Evolutionary conservation across 2,329 filamentous ascomycete species (phyloP), one percentile per base, ranked within the genome.

Genomic region (Colletotrichum cereale): DNA sequence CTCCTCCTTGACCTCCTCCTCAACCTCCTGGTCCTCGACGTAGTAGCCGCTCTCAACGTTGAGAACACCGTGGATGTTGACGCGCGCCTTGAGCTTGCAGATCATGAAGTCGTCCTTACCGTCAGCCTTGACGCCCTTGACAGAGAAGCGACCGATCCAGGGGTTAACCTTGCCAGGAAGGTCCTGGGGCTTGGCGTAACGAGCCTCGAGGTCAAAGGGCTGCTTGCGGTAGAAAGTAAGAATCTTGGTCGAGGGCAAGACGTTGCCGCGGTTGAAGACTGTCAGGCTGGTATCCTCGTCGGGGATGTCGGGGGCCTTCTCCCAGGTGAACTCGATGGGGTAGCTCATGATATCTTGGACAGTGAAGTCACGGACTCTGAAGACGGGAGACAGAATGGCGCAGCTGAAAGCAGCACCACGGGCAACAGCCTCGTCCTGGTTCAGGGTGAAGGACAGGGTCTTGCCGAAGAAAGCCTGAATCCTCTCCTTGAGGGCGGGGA

Each of bases 221-320:
- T 98, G 94, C 87, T 98, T 98, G 77, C 96, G 92, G 89, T 98
- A 99, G 87, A 99, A 99, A 48, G 96, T 99, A 66, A 99, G 91
- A 76, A 99, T 98, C 89, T 99, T 99, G 75, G 96, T 99, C 7
- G 96, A 98, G 66, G 96, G 96, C 88, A 99, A 92, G 74, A 97
- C 91, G 80, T 98, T 98, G 82, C 96, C 96, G 84, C 93, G 95
- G 89, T 96, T 97, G 86, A 99, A 99, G 79, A 99, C 96, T 44
- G 94, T 97, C 77, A 99, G 87, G 86, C 92, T 97, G 67, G 96
- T 98, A 82, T 98, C 96, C 87, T 99, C 96, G 78, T 99, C 96
- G 34, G 96, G 96, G 77, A 99, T 99, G 79, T 99, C 96, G 72
- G 95, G 91, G 34, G 96, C 97, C 88, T 98, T 97, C 87, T 99